Evolutionary conservation across 2,329 filamentous ascomycete genomes (phyloP), one percentile per base, ranked within the genome.

Genomic region (Sporothrix mexicana): DNA sequence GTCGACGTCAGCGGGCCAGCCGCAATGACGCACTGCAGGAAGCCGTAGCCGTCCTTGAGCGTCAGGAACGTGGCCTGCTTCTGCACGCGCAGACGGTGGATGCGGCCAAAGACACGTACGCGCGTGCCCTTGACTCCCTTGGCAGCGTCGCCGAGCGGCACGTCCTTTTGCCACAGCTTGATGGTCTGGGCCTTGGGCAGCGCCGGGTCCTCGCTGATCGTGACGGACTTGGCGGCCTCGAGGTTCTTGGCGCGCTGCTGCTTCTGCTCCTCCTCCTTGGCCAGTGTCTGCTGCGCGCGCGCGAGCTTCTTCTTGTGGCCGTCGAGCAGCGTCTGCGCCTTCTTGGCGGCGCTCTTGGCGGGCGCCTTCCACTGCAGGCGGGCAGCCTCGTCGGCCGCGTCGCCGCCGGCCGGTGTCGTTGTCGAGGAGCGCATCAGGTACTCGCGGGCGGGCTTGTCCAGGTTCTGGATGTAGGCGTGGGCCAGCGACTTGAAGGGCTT

Each of bases 1-100:
- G 93, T 95, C 86, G 94, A 94, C 77, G 93, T 92, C 77, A 98
- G 87, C 75, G 94, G 87, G 73, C 94, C 94, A 2, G 86, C 82
- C 72, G 90, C 88, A 77, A 98, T 85, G 75, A 97, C 88, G 79
- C 93, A 95, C 85, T 97, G 94, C 81, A 98, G 86, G 79, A 91
- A 91, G 71, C 92, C 93, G 79, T 95, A 93, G 73, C 95, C 95
- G 80, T 97, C 93, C 75, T 91, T 87, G 75, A 97, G 85, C n/a
- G 92, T 95, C 79, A 97, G 86, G 83, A 97, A 98, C 72, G 94
- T 91, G 76, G 93, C 88, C 79, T 93, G 91, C 83, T 95, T 96
- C 83, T 97, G 95, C 74, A 88, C 86, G 74, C 93, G 88, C 81
- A 95, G 84, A 73, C 93, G 89, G 83, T 97, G 93, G 71, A 97